Base-by-base conservation (phyloP, 1,284 basidiomycete species). In the Melampsora larici-populina region DNA sequence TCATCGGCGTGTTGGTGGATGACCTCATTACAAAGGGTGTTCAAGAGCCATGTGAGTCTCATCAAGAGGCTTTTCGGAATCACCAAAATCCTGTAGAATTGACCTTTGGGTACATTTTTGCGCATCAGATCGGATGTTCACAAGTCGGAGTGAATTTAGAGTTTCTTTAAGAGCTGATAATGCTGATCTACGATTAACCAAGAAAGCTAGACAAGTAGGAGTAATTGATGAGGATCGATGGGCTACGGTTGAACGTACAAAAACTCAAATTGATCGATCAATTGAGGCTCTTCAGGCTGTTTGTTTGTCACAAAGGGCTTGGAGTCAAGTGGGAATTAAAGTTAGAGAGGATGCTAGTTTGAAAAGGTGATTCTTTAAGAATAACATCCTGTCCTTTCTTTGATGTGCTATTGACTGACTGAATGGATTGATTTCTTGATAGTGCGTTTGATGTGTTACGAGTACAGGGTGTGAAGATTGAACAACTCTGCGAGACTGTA, bases 111-210 rank as follows among this genome's bases (percentile, higher is more conserved):
- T 36, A 21, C 11, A 46, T 40, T 7, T 58, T 3, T 31, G 7
- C 36, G 36, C 5, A 36, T 36, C 80, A 93, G 92, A 95, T 81
- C 90, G 93, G 49, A 94, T 95, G 92, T 95, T 95, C 83, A 95
- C 93, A 0, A 91, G 91, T 26, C 87, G 93, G 64, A 92, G 91
- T 46, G 93, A 96, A 82, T 96, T 93, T 82, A 88, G 93, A 36
- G 89, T 96, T 87, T 90, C 90, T 0, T 87, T 94, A 62, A 87
- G 93, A 64, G 90, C 91, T 70, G 93, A 96, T 84, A 95, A 96
- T 80, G 93, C 93, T 1, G 93, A 95, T 84, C 73, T 89, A 73
- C 87, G 93, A 48, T 85, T 96, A 73, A 95, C 93, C 0, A 87
- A 88, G 80, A 89, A 89, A 82, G 92, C 90, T 88, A 51, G 31